Evolutionary conservation across 192 early-diverging fungal species (phyloP).

Genomic region (Rhizoclosmatium globosum): DNA sequence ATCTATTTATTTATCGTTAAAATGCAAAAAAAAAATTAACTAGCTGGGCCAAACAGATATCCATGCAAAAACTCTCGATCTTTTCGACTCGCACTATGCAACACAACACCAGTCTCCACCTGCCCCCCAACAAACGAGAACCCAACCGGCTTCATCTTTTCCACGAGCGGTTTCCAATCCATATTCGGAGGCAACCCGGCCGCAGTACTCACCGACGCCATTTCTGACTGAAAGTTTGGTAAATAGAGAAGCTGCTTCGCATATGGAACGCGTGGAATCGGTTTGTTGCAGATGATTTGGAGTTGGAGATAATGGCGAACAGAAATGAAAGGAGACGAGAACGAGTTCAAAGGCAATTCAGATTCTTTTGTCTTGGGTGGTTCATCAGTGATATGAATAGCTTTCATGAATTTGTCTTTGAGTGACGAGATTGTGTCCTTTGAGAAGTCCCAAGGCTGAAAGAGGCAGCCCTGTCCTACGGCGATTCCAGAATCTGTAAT

Average conservation of each 20-base stretch:
- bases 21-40: too few species aligned
- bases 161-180: background rate
- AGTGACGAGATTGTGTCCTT: too few species aligned
- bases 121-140: background rate
- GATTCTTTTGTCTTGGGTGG: background rate
- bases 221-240: background rate
- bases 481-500: background rate
- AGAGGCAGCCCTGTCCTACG: background rate
- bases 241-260: background rate
- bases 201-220: background rate
- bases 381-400: too few species aligned
- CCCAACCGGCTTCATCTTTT: background rate
- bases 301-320: slow-evolving; percentile 10
- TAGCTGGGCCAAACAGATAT: slow-evolving; percentile 19
- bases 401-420: too few species aligned
- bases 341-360: too few species aligned
- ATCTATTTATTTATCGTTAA: too few species aligned
- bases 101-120: background rate
- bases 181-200: background rate
- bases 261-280: background rate
- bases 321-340: slow-evolving; percentile 5
- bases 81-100: background rate
- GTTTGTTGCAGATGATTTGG: slow-evolving; percentile 20
- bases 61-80: slow-evolving; percentile 26
- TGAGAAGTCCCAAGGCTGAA: slow-evolving; percentile 10